Conservation (phyloP, 768 basidiomycete genomes). For the Mycena olivaceomarginata region DNA sequence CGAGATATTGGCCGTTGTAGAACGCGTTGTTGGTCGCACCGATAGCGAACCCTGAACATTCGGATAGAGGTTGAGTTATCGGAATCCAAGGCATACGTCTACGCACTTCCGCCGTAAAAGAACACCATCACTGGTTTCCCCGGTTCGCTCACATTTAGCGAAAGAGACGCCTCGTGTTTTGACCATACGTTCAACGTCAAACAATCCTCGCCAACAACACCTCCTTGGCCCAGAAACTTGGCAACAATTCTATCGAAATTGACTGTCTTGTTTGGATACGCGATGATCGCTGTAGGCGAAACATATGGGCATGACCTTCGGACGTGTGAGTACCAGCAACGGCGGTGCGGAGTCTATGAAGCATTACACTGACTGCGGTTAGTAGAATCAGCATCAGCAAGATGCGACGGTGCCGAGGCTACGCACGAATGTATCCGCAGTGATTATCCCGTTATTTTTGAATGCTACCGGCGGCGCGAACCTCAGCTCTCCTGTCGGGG, state of each 20-base stretch:
- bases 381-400: conserved; percentile 12
- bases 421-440: conserved; percentile 30
- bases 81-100: no score
- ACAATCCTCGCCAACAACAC: conserved; percentile 32
- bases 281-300: conserved; percentile 1
- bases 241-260: conserved; percentile 32
- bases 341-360: not conserved
- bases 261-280: conserved; percentile 35
- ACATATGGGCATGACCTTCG: conserved; percentile 33
- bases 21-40: conserved; percentile 34
- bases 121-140: conserved; percentile 34
- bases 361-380: conserved; percentile 18
- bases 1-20: conserved; percentile 36
- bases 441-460: conserved; percentile 12
- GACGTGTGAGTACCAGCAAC: conserved; percentile 8
- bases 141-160: conserved; percentile 1
- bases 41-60: conserved; percentile 27
- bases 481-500: conserved; percentile 25
- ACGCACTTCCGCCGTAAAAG: conserved; percentile 36
- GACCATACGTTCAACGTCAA: conserved; percentile 35
- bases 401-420: not conserved
- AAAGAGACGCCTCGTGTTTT: conserved; percentile 4
- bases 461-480: conserved; percentile 31
- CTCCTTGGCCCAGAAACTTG: conserved; percentile 24
- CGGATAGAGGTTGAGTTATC: not conserved